Base-by-base conservation (phyloP, 75 land plant genomes). In the Gnetum montanum region DNA sequence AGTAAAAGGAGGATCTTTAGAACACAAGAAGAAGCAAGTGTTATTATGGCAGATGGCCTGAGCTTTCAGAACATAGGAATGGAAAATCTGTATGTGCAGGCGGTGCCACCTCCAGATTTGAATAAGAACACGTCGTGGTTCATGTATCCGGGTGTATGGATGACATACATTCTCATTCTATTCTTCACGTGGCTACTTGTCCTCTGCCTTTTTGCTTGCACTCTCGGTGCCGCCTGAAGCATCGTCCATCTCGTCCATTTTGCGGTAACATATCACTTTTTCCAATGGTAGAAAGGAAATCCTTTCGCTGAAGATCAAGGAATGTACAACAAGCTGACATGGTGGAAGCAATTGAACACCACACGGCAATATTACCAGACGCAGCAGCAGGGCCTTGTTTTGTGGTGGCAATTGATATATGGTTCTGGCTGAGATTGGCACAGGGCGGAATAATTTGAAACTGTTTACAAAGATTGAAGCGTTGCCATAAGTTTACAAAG, bases 101-200 rank as follows among this genome's bases (percentile, higher is more conserved):
- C 72, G 37, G 76, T 61, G 19, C 75, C 68, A 28, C 75, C 76
- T 16, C 59, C 76, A 4, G 76, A 73, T 57, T 44, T 71, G 36
- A 73, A 73, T 55, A 73, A 73, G 75, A 73, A 73, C 46, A 73
- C 76, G 22, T 59, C 65, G 29, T 73, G 76, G 76, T 73, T 73
- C 33, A 47, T 51, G 43, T 73, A 73, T 28, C 76, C 76, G 12
- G 76, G 76, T 43, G 62, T 73, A 7, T 73, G 76, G 76, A 73
- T 75, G 27, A 71, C 75, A 2, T 73, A 73, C 46, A 62, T 73
- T 37, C 61, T 71, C 52, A 72, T 73, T 43, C 64, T 73, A 43
- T 71, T 73, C 53, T 62, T 73, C 61, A 45, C 61, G 30, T 73
- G 76, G 76, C 61, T 73, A 28, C 26, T 64, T 30, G 64, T 71